Conservation (phyloP, 116 monocot species). For the Phalaenopsis hybrid region DNA sequence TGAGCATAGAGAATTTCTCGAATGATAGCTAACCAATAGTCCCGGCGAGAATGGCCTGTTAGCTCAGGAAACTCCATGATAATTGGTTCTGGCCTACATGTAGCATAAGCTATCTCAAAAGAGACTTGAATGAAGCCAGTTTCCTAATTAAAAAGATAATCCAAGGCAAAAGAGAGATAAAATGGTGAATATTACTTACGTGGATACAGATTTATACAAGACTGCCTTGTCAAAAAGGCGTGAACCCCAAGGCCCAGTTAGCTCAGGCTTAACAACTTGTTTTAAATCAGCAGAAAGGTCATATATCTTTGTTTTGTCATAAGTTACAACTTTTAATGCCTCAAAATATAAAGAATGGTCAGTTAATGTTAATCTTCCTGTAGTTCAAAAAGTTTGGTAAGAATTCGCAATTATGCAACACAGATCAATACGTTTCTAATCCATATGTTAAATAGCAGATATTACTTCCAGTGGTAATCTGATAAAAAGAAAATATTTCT, state of each 20-base stretch:
- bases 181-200: constrained; percentile 47
- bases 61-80: constrained; percentile 95
- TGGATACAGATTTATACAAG: constrained; percentile 68
- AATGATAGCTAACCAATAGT: constrained; percentile 90
- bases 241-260: constrained; percentile 96
- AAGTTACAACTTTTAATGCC: constrained; percentile 69
- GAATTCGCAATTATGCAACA: background rate
- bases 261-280: constrained; percentile 74
- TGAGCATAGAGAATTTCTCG: constrained; percentile 75
- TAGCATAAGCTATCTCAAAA: constrained; percentile 9
- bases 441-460: background rate
- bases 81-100: constrained; percentile 79
- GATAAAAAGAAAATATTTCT: background rate
- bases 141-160: background rate
- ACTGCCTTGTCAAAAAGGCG: constrained; percentile 97
- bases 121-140: background rate
- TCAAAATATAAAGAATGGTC: constrained; percentile 98
- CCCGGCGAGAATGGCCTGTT: constrained; percentile 85
- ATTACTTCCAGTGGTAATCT: background rate
- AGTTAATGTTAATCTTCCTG: constrained; percentile 90
- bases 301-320: constrained; percentile 86
- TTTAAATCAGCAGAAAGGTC: constrained; percentile 91
- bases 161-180: background rate
- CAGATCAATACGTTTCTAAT: background rate
- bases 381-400: constrained; percentile 10